Evolutionary conservation across 371 early-diverging fungal species (phyloP), one percentile per base, ranked within the genome.

Genomic region (Actinomortierella ambigua): DNA sequence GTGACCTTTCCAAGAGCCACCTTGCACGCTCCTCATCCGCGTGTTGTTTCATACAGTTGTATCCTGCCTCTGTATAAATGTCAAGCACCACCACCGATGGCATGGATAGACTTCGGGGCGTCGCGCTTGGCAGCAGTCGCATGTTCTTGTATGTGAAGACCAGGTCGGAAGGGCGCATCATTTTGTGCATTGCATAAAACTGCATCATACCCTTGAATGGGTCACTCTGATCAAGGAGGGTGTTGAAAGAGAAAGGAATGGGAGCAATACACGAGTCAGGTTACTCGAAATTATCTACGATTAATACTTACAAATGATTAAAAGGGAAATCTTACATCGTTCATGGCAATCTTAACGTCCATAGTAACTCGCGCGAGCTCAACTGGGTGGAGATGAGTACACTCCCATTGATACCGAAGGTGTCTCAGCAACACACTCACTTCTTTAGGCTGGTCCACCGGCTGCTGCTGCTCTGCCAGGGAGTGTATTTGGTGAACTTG

Each of bases 101-200:
- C 22, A 62, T 65, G 11, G 53, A 43, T 3, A 71, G 50, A 13
- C 43, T 55, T 1, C 49, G 50, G 7, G 73, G 73, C 13, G 73
- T 71, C 0, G 73, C 62, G 9, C 66, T 62, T 3, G 66, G 63
- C 44, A 71, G 52, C 24, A 71, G 41, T n/a, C 73, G 42, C 11
- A 55, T 47, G 11, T 55, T 48, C 2, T 39, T 48, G 49, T 55
- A 66, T 1, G 73, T 65, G 34, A 71, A 71, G 2, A 66, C 50
- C 6, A 59, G n/a, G 0, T 42, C 22, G 17, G 61, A 18, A 22
- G 53, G 27, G 3, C 20, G 34, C 8, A 57, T 2, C 8, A 42
- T 26, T 29, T 59, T 62, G 5, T 29, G 24, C 2, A 24, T n/a
- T 24, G 66, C 61, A 17, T 71, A 71, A 7, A 34, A 49, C 14